A percentile compares a stretch with the other conserved stretches of the same genome.
Evolutionary conservation across 441 rosid genomes (phyloP).

Genomic region (Melastoma candidum): DNA sequence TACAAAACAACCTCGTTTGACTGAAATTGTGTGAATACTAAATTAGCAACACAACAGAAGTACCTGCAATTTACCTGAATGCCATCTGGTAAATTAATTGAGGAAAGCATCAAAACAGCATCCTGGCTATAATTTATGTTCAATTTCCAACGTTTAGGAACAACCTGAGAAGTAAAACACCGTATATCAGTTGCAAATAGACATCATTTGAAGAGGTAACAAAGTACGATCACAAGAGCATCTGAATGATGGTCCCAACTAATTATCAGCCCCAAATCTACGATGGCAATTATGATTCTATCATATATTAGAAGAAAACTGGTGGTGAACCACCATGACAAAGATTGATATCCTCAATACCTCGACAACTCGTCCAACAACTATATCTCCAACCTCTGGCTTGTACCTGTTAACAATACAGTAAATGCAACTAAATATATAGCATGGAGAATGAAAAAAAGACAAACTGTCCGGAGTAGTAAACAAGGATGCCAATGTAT

Average conservation of each 20-base stretch:
- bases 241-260: too few relatives aligned
- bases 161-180: slow-evolving; percentile 37
- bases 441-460: slow-evolving; percentile 1
- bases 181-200: background rate
- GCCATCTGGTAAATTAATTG: slow-evolving; percentile 96
- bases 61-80: slow-evolving; percentile 47
- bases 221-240: background rate
- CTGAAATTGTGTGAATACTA: too few relatives aligned
- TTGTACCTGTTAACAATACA: slow-evolving; percentile 47
- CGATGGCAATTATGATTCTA: background rate
- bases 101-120: slow-evolving; percentile 88
- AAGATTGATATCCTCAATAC: slow-evolving; percentile 23
- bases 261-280: too few relatives aligned
- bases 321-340: background rate
- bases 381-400: slow-evolving; percentile 91
- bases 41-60: background rate
- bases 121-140: slow-evolving; percentile 79
- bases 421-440: background rate
- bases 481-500: background rate
- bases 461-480: background rate
- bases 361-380: slow-evolving; percentile 90
- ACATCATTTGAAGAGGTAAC: background rate
- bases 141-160: slow-evolving; percentile 85
- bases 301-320: background rate
- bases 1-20: too few relatives aligned